phyloP scores from a whole-genome alignment of 2,329 filamentous ascomycete species.

The Sclerotinia spermophila region DNA sequence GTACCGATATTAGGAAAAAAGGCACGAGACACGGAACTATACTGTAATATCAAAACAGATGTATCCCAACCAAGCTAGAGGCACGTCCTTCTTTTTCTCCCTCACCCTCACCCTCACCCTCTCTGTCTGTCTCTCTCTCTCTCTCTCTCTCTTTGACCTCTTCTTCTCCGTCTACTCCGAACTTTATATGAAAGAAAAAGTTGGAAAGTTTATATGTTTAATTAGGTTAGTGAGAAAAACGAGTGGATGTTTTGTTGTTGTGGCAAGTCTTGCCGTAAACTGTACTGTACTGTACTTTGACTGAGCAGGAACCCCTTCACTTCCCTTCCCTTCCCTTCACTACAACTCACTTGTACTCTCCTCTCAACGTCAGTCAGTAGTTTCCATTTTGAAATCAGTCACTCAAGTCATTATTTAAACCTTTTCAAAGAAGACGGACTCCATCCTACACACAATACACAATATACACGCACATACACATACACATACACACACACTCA shows the following conservation, averaged over 20 bases:
- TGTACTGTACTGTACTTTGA: background rate
- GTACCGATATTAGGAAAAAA: background rate
- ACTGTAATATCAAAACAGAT: background rate
- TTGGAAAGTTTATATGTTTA: background rate
- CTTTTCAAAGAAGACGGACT: background rate
- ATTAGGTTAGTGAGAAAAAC: conserved; percentile 2
- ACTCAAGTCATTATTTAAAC: background rate
- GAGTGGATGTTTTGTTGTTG: background rate
- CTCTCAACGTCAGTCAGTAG: background rate
- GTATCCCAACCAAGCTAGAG: background rate
- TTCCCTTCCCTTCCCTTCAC: background rate
- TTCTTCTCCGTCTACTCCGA: conserved; percentile 1
- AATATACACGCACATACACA: background rate
- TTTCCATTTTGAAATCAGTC: background rate
- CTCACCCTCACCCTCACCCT: background rate
- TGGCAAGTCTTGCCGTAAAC: background rate
- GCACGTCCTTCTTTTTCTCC: background rate
- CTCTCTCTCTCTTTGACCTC: background rate
- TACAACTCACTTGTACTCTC: background rate
- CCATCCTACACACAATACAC: background rate
- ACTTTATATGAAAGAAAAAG: background rate
- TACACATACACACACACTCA: background rate
- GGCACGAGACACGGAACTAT: conserved; percentile 1
- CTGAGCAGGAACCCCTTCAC: background rate
- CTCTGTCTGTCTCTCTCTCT: background rate